phyloP scores from a whole-genome alignment of 2,329 filamentous ascomycete species.

The Colletotrichum magnum region DNA sequence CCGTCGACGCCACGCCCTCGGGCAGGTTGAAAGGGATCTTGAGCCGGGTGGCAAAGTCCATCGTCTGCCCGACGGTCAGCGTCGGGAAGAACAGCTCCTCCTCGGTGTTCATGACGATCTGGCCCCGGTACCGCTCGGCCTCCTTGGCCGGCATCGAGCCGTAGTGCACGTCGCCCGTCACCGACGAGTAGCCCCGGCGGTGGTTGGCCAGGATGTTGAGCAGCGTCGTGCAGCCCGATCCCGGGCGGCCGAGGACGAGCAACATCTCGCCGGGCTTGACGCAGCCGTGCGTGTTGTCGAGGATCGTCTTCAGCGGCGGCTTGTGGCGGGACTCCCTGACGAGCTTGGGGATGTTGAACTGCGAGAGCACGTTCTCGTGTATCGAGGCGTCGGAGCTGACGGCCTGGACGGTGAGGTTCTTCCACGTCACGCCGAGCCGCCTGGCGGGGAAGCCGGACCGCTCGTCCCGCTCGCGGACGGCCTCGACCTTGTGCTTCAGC shows the following conservation, averaged over 20 bases:
- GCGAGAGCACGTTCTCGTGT: constrained; percentile 75
- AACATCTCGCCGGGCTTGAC: constrained; percentile 82
- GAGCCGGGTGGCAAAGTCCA: constrained; percentile 76
- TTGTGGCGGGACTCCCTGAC: constrained; percentile 67
- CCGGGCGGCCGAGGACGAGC: constrained; percentile 77
- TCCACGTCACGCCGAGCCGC: constrained; percentile 75
- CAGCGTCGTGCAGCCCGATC: constrained; percentile 79
- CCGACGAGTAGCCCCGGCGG: constrained; percentile 69
- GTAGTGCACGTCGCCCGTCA: constrained; percentile 72
- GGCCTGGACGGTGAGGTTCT: constrained; percentile 74
- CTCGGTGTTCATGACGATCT: constrained; percentile 80
- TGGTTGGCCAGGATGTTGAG: constrained; percentile 79
- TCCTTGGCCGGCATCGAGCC: constrained; percentile 65
- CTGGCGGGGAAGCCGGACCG: constrained; percentile 62
- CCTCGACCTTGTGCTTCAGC: constrained; percentile 63
- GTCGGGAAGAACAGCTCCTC: constrained; percentile 77
- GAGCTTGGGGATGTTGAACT: constrained; percentile 69
- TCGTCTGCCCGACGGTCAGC: constrained; percentile 78
- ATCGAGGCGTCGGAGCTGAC: constrained; percentile 73
- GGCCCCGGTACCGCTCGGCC: constrained; percentile 65
- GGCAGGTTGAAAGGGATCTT: constrained; percentile 68
- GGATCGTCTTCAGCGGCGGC: constrained; percentile 73
- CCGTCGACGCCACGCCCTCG: constrained; percentile 54
- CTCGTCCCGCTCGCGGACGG: constrained; percentile 57
- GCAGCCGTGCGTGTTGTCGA: constrained; percentile 76